Evolutionary conservation across 1,284 basidiomycete genomes (phyloP), one percentile per base, ranked within the genome.

Genomic region (Cryptococcus floricola): DNA sequence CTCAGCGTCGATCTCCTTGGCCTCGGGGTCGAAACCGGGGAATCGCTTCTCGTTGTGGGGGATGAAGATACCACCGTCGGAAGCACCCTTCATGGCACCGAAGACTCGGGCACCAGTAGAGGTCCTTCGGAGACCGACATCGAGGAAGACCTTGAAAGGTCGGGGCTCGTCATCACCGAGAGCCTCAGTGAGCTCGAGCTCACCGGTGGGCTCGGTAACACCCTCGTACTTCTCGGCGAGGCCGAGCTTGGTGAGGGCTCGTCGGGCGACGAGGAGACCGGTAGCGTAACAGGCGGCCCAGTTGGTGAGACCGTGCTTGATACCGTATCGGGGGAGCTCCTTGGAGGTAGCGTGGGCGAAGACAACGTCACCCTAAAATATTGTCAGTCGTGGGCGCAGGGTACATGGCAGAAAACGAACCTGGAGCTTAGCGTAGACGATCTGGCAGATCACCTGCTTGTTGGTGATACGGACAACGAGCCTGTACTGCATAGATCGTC

Each of bases 231-330:
- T 98, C 81, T 98, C 95, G 60, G 90, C 93, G 63, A 99, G 87
- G 68, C 92, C 92, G 72, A 99, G 87, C 79, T 96, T 97, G 73
- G 87, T 87, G 57, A 98, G 82, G 43, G 94, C 95, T 75, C 96
- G 92, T 68, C 96, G 93, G 59, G 96, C 95, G 70, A 84, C 85
- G 50, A 99, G 87, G 55, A 99, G 87, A 77, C 96, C 96, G 71
- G 96, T 98, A 53, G 96, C 96, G 79, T 98, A 99, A 53, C 94
- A 94, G 64, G 95, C 94, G 66, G 93, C 83, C 96, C 96, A 98
- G 84, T 98, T 98, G 65, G 94, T 94, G 50, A 99, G 83, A 81
- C 96, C 96, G 78, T 98, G 94, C 79, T 91, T 90, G 80, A 98
- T 96, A 65, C 96, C 96, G 78, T 96, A 99, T 74, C 86, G 84